Base-by-base conservation (phyloP, 352 stramenopile species). In the Phytophthora pisi region DNA sequence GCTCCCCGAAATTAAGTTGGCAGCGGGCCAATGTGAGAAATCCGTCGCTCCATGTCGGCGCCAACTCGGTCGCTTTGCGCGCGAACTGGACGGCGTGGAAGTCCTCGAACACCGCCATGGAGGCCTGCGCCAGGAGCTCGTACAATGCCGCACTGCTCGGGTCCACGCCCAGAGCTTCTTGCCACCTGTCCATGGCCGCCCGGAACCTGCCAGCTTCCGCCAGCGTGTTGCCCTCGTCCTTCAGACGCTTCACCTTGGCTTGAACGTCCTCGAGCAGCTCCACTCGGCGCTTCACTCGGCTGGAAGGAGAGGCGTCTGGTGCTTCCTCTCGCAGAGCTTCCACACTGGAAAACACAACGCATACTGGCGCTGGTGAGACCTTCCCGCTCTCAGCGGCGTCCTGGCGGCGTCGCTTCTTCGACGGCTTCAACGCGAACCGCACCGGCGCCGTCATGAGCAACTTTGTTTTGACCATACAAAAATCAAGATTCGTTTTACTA, bases 1-100 rank as follows among this genome's bases (percentile, higher is more conserved):
- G 64, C 64, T 96, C 88, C 4, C 88, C 88, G 67, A 88, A 94
- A 59, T 96, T 96, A 24, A 94, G 56, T 13, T 93, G 88, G 34
- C 79, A 84, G 20, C 86, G 67, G 46, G 81, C 78, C 3, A 96
- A 66, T 6, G 88, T 95, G 13, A 83, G 83, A 55, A 84, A 92
- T 23, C 64, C 85, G 26, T 94, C 88, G 24, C 77, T 79, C 86
- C 86, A 96, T 2, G 26, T 36, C 11, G 86, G 86, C 0, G 70
- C 75, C 26, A 88, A 63, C 28, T 92, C 53, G 6, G 76, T 84
- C 20, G 88, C 81, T 51, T 77, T 84, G 15, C 77, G 61, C 0
- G 80, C 88, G 52, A 82, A 90, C 76, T 90, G 77, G 24, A 94
- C 79, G 24, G 84, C 85, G n/a, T 81, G 75, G 53, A 95, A 95